Conservation (phyloP, 345 rosid genomes). For the Erucastrum elatum region DNA sequence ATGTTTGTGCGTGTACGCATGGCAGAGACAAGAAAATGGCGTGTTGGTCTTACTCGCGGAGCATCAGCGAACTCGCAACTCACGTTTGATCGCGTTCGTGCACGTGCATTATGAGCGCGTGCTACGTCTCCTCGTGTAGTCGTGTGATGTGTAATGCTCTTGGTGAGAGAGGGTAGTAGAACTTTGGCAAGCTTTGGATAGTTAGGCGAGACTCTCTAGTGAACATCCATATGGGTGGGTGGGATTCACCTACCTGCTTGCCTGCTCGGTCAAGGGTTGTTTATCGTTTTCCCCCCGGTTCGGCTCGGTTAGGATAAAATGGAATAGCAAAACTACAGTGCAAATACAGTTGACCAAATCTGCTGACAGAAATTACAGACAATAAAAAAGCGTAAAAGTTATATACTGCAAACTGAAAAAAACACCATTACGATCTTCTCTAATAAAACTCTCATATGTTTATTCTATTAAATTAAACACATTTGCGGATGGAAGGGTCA, state of each 20-base stretch:
- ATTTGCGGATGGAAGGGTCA: no score
- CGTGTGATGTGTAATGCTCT: not conserved
- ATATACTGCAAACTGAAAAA: no score
- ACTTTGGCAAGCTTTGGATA: not conserved
- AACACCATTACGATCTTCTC: no score
- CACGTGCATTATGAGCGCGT: not conserved
- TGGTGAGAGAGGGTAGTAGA: constrained; percentile 14
- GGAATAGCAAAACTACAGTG: no score
- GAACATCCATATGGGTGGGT: not conserved
- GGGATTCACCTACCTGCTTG: not conserved
- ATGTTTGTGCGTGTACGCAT: constrained; percentile 18
- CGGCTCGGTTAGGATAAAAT: not conserved
- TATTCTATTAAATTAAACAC: no score
- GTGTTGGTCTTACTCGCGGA: constrained; percentile 36
- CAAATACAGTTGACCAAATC: no score
- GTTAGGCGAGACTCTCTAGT: not conserved
- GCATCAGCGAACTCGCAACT: constrained; percentile 21
- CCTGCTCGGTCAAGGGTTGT: constrained; percentile 8
- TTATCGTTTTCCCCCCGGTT: not conserved
- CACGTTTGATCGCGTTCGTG: constrained; percentile 26
- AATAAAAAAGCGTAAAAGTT: no score
- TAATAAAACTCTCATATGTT: no score
- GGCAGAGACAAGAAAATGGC: constrained; percentile 19
- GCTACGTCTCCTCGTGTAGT: not conserved
- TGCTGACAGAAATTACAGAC: no score